Evolutionary conservation across 306 rosid genomes (phyloP).

Genomic region (Echinosophora koreensis): DNA sequence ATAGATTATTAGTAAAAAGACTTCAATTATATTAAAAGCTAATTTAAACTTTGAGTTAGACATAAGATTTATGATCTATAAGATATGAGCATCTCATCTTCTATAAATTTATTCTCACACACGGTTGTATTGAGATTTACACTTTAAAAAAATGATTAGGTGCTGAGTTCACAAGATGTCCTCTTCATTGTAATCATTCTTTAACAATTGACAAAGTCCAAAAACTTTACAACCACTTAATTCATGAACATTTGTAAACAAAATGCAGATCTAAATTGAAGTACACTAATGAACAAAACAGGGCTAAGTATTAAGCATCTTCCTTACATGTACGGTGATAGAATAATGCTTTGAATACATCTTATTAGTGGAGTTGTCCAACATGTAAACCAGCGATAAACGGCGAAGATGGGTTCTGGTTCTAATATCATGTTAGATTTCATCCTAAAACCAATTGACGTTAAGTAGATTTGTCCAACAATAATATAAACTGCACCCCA

Average conservation of each 20-base stretch:
- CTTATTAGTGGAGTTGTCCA: neutral
- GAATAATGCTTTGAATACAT: neutral
- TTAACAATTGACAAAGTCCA: neutral
- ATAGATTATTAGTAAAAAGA: neutral
- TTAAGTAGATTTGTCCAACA: too few species aligned
- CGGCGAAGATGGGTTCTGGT: too few species aligned
- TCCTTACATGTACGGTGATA: neutral
- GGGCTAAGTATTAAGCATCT: constrained; percentile 3
- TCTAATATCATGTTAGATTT: too few species aligned
- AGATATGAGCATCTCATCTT: neutral
- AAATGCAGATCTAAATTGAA: neutral
- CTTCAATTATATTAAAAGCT: neutral
- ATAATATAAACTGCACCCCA: too few species aligned
- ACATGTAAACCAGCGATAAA: too few species aligned
- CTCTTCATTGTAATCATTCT: neutral
- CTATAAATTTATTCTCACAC: constrained; percentile 20
- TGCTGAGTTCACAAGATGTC: neutral
- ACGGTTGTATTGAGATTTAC: neutral
- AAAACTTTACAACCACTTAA: neutral
- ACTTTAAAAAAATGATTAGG: neutral
- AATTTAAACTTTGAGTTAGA: neutral
- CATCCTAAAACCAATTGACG: too few species aligned
- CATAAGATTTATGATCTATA: neutral
- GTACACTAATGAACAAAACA: neutral
- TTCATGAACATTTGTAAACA: constrained; percentile 25